These are phyloP conservation scores for Monosporascus sp. DNA, from an alignment of 2,329 filamentous ascomycete species.

Conservation along the genomic window DNA sequence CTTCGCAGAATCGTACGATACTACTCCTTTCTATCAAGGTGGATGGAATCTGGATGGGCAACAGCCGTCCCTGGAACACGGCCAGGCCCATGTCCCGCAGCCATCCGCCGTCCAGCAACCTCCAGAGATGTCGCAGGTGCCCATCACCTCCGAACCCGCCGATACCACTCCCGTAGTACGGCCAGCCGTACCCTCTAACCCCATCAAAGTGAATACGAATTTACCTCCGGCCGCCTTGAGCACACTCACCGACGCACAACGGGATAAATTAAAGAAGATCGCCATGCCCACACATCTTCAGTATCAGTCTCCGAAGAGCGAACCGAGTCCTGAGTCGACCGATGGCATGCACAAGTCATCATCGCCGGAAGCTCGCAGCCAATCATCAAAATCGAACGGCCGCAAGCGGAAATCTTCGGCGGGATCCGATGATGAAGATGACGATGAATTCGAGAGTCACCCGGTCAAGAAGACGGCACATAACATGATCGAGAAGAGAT, in stretches of 20 bases:
- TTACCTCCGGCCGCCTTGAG: slow-evolving; percentile 30
- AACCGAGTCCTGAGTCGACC: slow-evolving; percentile 53
- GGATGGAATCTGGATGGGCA: slow-evolving; percentile 26
- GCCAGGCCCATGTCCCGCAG: background rate
- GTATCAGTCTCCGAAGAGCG: slow-evolving; percentile 54
- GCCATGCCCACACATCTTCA: slow-evolving; percentile 60
- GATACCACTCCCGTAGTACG: slow-evolving; percentile 27
- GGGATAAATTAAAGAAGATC: slow-evolving; percentile 57
- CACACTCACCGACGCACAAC: slow-evolving; percentile 51
- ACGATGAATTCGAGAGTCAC: slow-evolving; percentile 56
- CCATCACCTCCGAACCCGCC: slow-evolving; percentile 29
- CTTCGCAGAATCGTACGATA: slow-evolving; percentile 41
- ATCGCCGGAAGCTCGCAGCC: slow-evolving; percentile 51
- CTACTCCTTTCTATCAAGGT: slow-evolving; percentile 28
- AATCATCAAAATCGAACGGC: slow-evolving; percentile 40
- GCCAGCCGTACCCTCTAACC: slow-evolving; percentile 19
- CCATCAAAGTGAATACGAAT: slow-evolving; percentile 20
- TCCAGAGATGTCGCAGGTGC: slow-evolving; percentile 16
- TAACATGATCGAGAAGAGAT: slow-evolving; percentile 97
- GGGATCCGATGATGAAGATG: slow-evolving; percentile 49
- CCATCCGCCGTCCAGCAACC: slow-evolving; percentile 17
- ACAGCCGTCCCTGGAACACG: background rate
- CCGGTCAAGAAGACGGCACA: slow-evolving; percentile 85
- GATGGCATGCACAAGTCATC: slow-evolving; percentile 45
- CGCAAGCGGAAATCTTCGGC: slow-evolving; percentile 68